These are phyloP conservation scores for Diaporthe citrichinensis DNA, from an alignment of 2,329 filamentous ascomycete species.

Conservation along the genomic window DNA sequence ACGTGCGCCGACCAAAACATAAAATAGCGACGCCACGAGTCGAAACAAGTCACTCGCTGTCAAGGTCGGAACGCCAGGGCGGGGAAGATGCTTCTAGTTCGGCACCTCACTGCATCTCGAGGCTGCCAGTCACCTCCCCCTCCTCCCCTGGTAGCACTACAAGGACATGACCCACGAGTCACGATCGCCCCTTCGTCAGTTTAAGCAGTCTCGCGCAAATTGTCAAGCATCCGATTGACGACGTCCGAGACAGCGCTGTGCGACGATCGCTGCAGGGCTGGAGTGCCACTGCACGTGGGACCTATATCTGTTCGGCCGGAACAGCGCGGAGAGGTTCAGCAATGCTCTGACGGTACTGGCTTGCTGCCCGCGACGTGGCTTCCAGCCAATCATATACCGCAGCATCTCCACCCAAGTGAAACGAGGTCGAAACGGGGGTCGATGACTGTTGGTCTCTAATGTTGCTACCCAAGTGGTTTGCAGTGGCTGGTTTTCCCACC, in stretches of 20 bases:
- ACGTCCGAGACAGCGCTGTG: constrained; percentile 22
- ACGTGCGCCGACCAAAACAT: constrained; percentile 24
- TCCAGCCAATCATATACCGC: background rate
- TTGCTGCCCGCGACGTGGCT: background rate
- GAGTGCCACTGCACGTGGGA: constrained; percentile 23
- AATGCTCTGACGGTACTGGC: background rate
- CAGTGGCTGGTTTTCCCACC: background rate
- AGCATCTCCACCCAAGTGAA: constrained; percentile 25
- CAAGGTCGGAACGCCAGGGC: constrained; percentile 10
- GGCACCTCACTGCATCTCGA: constrained; percentile 9
- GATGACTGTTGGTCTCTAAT: constrained; percentile 3
- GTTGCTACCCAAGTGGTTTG: constrained; percentile 7
- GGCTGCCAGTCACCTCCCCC: constrained; percentile 9
- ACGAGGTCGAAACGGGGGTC: constrained; percentile 24
- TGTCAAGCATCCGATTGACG: constrained; percentile 20
- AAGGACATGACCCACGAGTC: constrained; percentile 6
- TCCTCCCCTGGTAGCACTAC: background rate
- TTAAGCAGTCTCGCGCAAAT: constrained; percentile 21
- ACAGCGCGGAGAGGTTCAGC: background rate
- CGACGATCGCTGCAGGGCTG: constrained; percentile 30
- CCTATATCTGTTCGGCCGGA: constrained; percentile 29
- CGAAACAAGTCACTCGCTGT: constrained; percentile 23
- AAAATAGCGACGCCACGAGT: constrained; percentile 17
- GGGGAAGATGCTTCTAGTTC: constrained; percentile 26
- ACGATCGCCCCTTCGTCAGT: constrained; percentile 8